Base-by-base conservation (phyloP, 805 yeast species). In the Candida montana region DNA sequence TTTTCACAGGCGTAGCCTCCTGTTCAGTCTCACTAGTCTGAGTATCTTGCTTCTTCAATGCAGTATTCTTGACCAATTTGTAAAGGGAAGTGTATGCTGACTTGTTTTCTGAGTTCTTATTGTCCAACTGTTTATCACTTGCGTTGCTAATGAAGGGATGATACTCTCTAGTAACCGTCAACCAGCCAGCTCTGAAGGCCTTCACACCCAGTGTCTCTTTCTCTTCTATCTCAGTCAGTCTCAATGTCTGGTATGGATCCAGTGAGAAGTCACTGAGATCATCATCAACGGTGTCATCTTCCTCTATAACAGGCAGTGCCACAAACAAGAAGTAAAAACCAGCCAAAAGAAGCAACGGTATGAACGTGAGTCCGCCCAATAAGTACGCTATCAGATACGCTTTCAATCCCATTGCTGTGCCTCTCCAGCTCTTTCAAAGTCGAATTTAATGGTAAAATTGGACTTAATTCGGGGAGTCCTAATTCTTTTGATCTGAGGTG, bases 111-210 rank as follows among this genome's bases (percentile, higher is more conserved):
- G 53, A 35, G 23, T 50, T 52, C 35, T 55, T 53, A 21, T 47
- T 45, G 26, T 54, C 61, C 20, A 45, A 9, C 41, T 54, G 41
- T 67, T 75, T 46, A 60, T 66, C 43, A 67, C 68, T 30, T 67
- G 52, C 50, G 49, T 57, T 39, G 48, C 56, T 32, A 54, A 51
- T 51, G 62, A 74, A 67, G 43, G 71, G 65, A 63, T 83, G 70
- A 57, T 81, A 85, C 49, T 84, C 91, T 46, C 78, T 80, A 0
- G 95, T 84, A n/a, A 90, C 90, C 3, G 83, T 77, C 2, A 88
- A 63, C 95, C 95, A 86, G 8, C 95, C 96, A 10, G 77, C 66
- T 55, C 72, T 76, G 50, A 62, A 72, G 0, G 87, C 74, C 20
- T 78, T 77, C 1, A 83, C 75, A 3, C 93, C 95, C 0, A 75